phyloP scores from a whole-genome alignment of 257 asterid species.

The Solanum ossicruentum region DNA sequence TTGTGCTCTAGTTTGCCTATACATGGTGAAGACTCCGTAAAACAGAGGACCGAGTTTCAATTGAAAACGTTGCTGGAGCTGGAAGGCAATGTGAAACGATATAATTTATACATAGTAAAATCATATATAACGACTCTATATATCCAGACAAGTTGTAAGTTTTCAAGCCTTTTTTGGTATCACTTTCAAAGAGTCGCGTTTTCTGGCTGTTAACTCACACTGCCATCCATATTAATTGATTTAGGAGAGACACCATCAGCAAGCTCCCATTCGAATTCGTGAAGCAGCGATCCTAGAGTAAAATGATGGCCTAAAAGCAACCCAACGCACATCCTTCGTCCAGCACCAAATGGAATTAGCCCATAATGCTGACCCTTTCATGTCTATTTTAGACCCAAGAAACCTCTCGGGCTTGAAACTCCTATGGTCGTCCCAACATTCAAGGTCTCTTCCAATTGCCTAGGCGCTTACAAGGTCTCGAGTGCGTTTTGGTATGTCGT shows the following conservation, averaged over 20 bases:
- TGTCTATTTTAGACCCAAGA: neutral
- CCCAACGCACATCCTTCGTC: neutral
- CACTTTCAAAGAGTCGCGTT: neutral
- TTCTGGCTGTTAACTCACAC: neutral
- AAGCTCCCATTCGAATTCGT: neutral
- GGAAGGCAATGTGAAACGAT: too few species aligned
- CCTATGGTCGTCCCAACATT: neutral
- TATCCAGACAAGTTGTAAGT: too few species aligned
- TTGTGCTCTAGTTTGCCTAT: constrained; percentile 66
- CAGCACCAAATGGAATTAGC: neutral
- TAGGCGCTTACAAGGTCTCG: neutral
- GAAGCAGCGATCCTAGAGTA: neutral
- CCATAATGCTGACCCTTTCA: neutral
- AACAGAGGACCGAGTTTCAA: constrained; percentile 50
- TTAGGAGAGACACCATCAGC: neutral
- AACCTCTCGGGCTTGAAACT: neutral
- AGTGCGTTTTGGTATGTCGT: neutral
- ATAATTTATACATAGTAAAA: too few species aligned
- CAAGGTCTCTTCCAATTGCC: neutral
- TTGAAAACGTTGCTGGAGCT: too few species aligned
- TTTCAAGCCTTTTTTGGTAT: neutral
- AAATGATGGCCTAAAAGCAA: neutral
- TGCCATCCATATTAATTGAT: neutral
- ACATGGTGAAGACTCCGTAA: constrained; percentile 65
- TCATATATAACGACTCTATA: too few species aligned